Evolutionary conservation across 1,284 basidiomycete genomes (phyloP).

Genomic region (Naganishia albida): DNA sequence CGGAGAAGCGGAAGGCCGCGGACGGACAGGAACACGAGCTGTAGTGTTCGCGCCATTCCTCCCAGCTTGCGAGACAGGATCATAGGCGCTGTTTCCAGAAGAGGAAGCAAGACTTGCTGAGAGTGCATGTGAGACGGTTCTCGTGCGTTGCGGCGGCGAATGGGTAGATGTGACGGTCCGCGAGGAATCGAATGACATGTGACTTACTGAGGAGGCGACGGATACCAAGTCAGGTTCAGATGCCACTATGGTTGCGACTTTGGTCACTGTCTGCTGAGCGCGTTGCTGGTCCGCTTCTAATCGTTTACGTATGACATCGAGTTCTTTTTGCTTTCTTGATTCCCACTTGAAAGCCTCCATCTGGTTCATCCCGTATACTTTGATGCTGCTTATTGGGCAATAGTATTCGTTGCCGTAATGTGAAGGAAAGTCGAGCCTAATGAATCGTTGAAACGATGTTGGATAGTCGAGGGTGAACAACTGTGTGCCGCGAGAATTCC

Average conservation of each 20-base stretch:
- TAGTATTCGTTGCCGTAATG: constrained; percentile 96
- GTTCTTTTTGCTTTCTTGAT: constrained; percentile 49
- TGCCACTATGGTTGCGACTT: constrained; percentile 3
- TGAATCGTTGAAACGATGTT: constrained; percentile 86
- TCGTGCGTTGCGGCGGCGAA: background rate
- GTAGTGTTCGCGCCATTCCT: no score
- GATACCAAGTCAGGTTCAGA: background rate
- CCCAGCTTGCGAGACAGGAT: no score
- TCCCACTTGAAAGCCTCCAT: constrained; percentile 95
- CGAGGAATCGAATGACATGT: background rate
- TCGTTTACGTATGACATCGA: constrained; percentile 13
- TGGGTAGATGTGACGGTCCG: background rate
- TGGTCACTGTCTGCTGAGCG: constrained; percentile 10
- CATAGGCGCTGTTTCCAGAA: no score
- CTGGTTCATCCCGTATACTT: constrained; percentile 94
- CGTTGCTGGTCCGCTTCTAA: constrained; percentile 23
- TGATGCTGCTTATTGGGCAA: constrained; percentile 88
- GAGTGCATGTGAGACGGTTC: background rate
- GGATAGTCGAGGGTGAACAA: constrained; percentile 60
- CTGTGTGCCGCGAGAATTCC: constrained; percentile 88
- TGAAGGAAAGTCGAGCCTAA: constrained; percentile 90
- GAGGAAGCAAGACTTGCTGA: background rate
- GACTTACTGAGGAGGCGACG: background rate
- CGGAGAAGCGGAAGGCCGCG: no score
- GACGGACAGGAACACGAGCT: no score